Evolutionary conservation across 106 monocot genomes (phyloP), one percentile per base, ranked within the genome.

Genomic region (Chionographis japonica): DNA sequence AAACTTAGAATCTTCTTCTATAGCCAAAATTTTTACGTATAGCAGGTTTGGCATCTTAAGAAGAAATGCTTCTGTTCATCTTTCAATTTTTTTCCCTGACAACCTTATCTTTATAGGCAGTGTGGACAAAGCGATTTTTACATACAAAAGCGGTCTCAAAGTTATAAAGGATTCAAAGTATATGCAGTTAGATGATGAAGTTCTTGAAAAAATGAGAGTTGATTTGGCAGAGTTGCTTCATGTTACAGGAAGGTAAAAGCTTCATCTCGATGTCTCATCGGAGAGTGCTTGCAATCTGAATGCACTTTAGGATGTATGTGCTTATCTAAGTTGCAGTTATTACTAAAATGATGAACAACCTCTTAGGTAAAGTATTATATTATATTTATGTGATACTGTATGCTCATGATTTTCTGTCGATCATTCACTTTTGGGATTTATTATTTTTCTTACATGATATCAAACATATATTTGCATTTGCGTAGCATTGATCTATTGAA

Each of bases 191-290:
- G 75, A 94, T 85, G 87, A 94, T 80, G 75, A 83, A 58, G 41
- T 85, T 73, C 67, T 94, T 49, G 88, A 90, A 41, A 85, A 74
- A 56, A 72, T 87, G 82, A 90, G 69, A 69, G 55, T 82, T 64
- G 82, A 94, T 63, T 80, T 94, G 63, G 90, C 90, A 60, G 94
- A 94, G 67, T 63, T 90, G 68, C 87, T 94, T 71, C 94, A 94
- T 81, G 60, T 61, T 68, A 66, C 82, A 27, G 94, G 94, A 85
- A 89, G 94, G 94, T 87, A 79, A 62, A 49, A 17, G 37, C 19
- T 57, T 12, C 27, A 14, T 13, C 50, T 55, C 41, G 4, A 38
- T 68, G 11, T 59, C 12, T 27, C 37, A 59, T 59, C 8, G 16
- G 37, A 27, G 46, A 46, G 2, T 46, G 9, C 9, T 5, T 46